phyloP scores from a whole-genome alignment of 176 grass and related monocot genomes.

The Alloteropsis semialata region DNA sequence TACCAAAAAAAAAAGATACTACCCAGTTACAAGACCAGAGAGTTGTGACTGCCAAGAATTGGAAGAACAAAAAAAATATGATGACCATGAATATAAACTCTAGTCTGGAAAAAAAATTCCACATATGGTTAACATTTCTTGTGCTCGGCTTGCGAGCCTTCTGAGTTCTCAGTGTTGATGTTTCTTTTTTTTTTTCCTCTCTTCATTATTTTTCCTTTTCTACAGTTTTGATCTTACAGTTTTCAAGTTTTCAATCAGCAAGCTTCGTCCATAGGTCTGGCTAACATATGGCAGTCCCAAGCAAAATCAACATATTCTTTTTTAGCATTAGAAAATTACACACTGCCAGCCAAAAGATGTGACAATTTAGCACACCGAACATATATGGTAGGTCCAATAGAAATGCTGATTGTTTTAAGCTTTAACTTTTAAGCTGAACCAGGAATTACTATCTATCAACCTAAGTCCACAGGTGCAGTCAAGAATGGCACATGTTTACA shows the following conservation, averaged over 20 bases:
- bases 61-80: background rate
- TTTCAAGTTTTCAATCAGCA: background rate
- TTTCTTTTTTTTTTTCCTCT: background rate
- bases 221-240: background rate
- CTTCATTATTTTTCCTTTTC: background rate
- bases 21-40: background rate
- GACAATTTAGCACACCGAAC: background rate
- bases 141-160: background rate
- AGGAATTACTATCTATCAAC: background rate
- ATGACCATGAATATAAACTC: background rate
- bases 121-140: background rate
- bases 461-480: background rate
- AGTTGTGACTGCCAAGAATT: background rate
- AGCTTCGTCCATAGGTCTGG: background rate
- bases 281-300: background rate
- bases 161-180: background rate
- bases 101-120: background rate
- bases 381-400: background rate
- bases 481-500: slow-evolving; percentile 4
- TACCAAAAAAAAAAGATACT: slow-evolving; percentile 11
- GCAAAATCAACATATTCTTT: background rate
- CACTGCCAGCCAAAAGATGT: background rate
- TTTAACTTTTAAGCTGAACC: background rate
- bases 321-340: background rate
- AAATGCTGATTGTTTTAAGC: background rate